Evolutionary conservation across 345 rosid species (phyloP), one percentile per base, ranked within the genome.

Genomic region (Adansonia digitata): DNA sequence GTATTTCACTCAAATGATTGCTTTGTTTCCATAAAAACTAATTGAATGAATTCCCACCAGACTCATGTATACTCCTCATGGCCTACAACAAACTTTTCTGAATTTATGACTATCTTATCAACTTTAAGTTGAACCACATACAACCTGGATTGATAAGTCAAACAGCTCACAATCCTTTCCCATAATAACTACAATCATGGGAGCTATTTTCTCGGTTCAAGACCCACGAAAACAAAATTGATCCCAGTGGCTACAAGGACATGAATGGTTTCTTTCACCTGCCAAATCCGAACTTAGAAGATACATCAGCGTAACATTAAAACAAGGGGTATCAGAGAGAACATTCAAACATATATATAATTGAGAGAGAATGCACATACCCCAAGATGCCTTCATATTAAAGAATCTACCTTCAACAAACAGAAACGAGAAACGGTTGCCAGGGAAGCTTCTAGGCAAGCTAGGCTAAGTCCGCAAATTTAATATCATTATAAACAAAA

Each of bases 261-360:
- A 27, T 46, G 40, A 0, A 48, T 17, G 73, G 59, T 49, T 46
- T 48, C 40, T 69, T 31, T 67, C 73, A 69, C 73, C 73, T 69
- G 73, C 59, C 59, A 69, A 69, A 46, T 49, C 26, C 49, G 59
- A 69, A 64, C 69, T 63, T 39, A 6, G 59, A 49, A 69, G 15
- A 69, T 9, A 49, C 40, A 49, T 69, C 24, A 69, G 73, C 1
- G 15, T 49, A 31, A 34, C 20, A 18, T 34, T 14, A 51, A 49
- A 45, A 31, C 60, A 34, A 5, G 7, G 24, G 24, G n/a, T 26
- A 46, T 46, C 56, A 53, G n/a, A 31, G 60, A 69, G 45, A 69
- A 48, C 22, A 29, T n/a, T 15, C 57, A 45, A 7, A 71, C 3
- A 71, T 2, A 52, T 13, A 70, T 31, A 46, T 31, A 20, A 69